phyloP scores from a whole-genome alignment of 2,329 filamentous ascomycete species.

The Beauveria varroae region DNA sequence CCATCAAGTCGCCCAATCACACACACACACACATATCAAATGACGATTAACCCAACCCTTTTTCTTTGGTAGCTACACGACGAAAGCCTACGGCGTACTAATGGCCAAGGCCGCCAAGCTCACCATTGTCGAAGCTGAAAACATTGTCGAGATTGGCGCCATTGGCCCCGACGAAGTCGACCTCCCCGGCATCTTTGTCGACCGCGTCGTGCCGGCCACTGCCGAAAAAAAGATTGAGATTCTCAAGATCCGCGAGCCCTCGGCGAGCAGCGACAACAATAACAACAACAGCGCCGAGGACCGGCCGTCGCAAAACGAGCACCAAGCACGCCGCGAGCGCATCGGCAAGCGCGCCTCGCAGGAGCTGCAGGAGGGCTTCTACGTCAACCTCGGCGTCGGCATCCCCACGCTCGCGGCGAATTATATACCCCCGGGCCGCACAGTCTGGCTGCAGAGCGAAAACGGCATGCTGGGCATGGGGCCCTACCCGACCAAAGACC shows the following conservation, averaged over 20 bases:
- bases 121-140: slow-evolving; percentile 78
- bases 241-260: slow-evolving; percentile 46
- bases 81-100: slow-evolving; percentile 65
- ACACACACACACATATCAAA: no score
- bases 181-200: slow-evolving; percentile 75
- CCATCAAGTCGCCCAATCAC: background rate
- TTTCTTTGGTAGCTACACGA: slow-evolving; percentile 48
- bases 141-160: slow-evolving; percentile 68
- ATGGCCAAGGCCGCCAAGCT: slow-evolving; percentile 76
- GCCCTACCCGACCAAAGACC: slow-evolving; percentile 63
- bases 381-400: slow-evolving; percentile 75
- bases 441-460: slow-evolving; percentile 80
- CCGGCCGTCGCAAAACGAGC: slow-evolving; percentile 27
- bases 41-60: background rate
- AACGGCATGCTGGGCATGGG: slow-evolving; percentile 83
- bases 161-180: slow-evolving; percentile 70
- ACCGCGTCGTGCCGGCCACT: slow-evolving; percentile 70
- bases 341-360: slow-evolving; percentile 73
- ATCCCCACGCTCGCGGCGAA: slow-evolving; percentile 81
- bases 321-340: slow-evolving; percentile 52
- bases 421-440: slow-evolving; percentile 58
- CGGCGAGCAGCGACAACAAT: no score
- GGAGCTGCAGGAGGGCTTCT: slow-evolving; percentile 73
- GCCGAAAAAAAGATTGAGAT: slow-evolving; percentile 66
- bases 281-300: no score